phyloP scores from a whole-genome alignment of 148 eudicot genomes.

The Rhododendron mucronatum region DNA sequence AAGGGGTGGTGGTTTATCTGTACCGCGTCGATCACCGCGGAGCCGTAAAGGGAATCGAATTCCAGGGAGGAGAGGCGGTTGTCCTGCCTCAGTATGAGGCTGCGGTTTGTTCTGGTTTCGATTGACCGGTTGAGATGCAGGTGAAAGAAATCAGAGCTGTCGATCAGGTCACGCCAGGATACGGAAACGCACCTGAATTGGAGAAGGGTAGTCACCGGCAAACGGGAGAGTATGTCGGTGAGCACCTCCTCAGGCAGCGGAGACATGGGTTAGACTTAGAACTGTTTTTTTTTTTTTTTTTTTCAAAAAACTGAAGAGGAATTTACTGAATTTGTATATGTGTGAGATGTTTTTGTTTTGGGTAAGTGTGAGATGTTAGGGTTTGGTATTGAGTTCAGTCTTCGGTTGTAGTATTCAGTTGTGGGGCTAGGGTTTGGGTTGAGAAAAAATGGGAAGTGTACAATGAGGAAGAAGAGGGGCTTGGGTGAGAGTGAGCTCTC shows the following conservation, averaged over 20 bases:
- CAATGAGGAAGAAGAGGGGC: too few species aligned
- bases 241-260: conserved; percentile 14
- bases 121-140: conserved; percentile 31
- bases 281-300: too few species aligned
- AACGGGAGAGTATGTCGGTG: conserved; percentile 17
- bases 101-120: conserved; percentile 1
- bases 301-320: not conserved
- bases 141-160: conserved; percentile 23
- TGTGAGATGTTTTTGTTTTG: too few species aligned
- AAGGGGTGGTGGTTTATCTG: conserved; percentile 28
- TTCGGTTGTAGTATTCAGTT: too few species aligned
- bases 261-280: conserved; percentile 12
- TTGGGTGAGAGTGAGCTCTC: too few species aligned
- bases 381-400: too few species aligned
- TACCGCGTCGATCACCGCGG: not conserved
- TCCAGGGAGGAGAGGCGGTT: conserved; percentile 17
- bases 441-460: not conserved
- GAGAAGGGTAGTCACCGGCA: conserved; percentile 20
- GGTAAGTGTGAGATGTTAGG: too few species aligned
- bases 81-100: conserved; percentile 10
- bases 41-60: conserved; percentile 13
- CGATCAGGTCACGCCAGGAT: conserved; percentile 19
- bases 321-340: not conserved
- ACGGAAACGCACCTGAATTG: conserved; percentile 23
- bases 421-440: not conserved